phyloP scores from a whole-genome alignment of 2,329 filamentous ascomycete genomes.

The Mollisiaceae sp. region DNA sequence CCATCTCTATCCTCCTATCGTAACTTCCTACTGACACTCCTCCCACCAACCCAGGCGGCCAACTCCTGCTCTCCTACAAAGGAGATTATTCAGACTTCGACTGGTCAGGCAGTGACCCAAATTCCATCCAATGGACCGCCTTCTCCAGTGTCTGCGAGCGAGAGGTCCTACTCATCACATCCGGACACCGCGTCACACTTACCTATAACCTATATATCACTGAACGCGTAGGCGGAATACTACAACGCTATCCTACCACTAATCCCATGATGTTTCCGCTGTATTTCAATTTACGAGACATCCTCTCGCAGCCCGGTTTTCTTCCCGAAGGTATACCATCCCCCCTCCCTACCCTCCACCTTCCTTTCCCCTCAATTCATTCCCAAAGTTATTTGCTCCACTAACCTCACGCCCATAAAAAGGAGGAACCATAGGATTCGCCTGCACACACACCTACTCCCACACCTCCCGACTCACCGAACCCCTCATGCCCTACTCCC shows the following conservation, averaged over 20 bases:
- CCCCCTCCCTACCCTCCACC: too few relatives aligned
- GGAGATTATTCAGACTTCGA: constrained; percentile 43
- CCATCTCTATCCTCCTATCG: too few relatives aligned
- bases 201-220: constrained; percentile 63
- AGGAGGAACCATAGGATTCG: constrained; percentile 49
- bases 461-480: constrained; percentile 42
- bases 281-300: constrained; percentile 41
- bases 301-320: constrained; percentile 44
- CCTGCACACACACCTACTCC: constrained; percentile 54
- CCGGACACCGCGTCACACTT: constrained; percentile 59
- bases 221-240: constrained; percentile 40
- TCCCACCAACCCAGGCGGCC: constrained; percentile 33
- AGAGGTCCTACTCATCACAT: constrained; percentile 54
- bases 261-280: constrained; percentile 46
- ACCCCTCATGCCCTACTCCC: constrained; percentile 41
- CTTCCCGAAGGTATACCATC: constrained; percentile 40
- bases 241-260: constrained; percentile 34
- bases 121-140: constrained; percentile 51
- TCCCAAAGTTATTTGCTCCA: not conserved
- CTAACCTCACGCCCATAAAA: not conserved
- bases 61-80: constrained; percentile 22
- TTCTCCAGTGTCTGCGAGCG: constrained; percentile 61
- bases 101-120: constrained; percentile 43
- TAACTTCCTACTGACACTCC: too few relatives aligned
- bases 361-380: too few relatives aligned